phyloP scores from a whole-genome alignment of 83 land plant species.

The Isoetes engelmannii region DNA sequence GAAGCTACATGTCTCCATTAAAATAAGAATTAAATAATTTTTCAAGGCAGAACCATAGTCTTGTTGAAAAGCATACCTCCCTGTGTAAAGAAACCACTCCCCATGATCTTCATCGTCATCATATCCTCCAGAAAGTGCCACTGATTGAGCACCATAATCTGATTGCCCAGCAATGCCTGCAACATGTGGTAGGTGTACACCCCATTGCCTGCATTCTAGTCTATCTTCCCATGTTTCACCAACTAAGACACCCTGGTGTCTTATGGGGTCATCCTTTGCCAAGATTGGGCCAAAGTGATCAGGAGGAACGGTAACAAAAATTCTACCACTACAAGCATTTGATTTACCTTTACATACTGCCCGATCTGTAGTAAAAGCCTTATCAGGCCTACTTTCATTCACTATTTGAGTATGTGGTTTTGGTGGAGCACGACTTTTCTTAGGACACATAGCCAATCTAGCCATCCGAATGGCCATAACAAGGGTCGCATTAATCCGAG shows the following conservation, averaged over 20 bases:
- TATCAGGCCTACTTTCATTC: not conserved
- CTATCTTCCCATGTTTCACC: slow-evolving; percentile 8
- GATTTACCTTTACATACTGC: not conserved
- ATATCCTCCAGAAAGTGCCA: slow-evolving; percentile 3
- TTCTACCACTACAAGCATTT: not conserved
- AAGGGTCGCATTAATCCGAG: not conserved
- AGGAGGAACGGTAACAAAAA: not conserved
- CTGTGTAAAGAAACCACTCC: slow-evolving; percentile 2
- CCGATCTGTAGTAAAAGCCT: not conserved
- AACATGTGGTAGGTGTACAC: slow-evolving; percentile 4
- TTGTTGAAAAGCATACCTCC: not conserved
- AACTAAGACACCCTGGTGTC: not conserved
- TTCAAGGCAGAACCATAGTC: not conserved
- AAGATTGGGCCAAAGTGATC: slow-evolving; percentile 6
- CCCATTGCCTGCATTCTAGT: slow-evolving; percentile 8
- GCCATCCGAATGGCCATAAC: slow-evolving; percentile 1
- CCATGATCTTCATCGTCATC: slow-evolving; percentile 11
- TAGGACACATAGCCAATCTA: not conserved
- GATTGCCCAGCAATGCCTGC: slow-evolving; percentile 1
- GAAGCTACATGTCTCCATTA: not conserved
- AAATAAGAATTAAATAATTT: too few species aligned
- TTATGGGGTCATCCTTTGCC: not conserved
- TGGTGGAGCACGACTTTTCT: not conserved
- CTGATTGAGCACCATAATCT: slow-evolving; percentile 4
- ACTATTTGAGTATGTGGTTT: not conserved